Conservation (phyloP, 129 eudicot genomes). For the Deinandra increscens region DNA sequence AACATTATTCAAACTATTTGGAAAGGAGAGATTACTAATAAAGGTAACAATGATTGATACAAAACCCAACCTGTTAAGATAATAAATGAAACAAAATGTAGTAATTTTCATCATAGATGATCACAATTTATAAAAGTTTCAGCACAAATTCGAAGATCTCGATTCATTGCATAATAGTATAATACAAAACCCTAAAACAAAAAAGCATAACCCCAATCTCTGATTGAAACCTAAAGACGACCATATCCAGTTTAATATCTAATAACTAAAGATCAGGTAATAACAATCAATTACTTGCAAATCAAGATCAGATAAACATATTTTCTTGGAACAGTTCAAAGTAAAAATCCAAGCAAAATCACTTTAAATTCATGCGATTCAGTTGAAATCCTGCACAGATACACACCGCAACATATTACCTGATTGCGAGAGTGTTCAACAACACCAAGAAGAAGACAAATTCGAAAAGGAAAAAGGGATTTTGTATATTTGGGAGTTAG, state of each 20-base stretch:
- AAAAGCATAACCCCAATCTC: constrained; percentile 23
- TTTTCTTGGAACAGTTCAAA: not conserved
- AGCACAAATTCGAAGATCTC: constrained; percentile 4
- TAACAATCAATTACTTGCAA: not conserved
- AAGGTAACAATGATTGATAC: not conserved
- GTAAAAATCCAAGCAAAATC: constrained; percentile 12
- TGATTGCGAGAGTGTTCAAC: constrained; percentile 5
- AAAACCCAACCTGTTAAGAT: not conserved
- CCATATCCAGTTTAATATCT: not conserved
- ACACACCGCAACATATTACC: constrained; percentile 3
- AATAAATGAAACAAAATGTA: constrained; percentile 1
- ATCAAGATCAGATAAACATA: not conserved
- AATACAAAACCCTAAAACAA: not conserved
- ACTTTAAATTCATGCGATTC: constrained; percentile 12
- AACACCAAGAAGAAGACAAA: not conserved
- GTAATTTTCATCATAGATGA: not conserved
- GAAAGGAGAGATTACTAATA: not conserved
- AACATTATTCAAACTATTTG: not conserved
- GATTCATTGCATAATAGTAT: constrained; percentile 9
- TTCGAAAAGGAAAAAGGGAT: not conserved
- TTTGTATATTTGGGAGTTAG: not conserved
- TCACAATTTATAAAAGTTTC: not conserved
- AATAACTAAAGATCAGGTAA: constrained; percentile 20
- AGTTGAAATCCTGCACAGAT: not conserved
- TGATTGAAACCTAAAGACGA: not conserved